phyloP scores from a whole-genome alignment of 208 protist genomes.

The Angomonas ambiguus region DNA sequence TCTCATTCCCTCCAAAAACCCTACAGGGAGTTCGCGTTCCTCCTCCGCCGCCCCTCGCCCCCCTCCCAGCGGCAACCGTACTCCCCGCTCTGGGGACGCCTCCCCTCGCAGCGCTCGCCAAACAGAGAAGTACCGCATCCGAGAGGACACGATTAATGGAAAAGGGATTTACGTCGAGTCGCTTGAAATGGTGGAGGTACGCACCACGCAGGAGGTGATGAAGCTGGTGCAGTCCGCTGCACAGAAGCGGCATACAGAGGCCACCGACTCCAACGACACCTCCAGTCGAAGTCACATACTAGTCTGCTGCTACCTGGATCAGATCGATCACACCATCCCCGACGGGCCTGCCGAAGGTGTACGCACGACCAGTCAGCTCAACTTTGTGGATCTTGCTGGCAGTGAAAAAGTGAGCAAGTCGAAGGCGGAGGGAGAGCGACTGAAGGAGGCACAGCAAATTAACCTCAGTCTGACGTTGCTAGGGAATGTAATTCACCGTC shows the following conservation, averaged over 20 bases:
- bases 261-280: constrained; percentile 53
- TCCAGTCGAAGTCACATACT: constrained; percentile 75
- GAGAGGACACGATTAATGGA: constrained; percentile 26
- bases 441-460: constrained; percentile 68
- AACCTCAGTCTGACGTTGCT: constrained; percentile 84
- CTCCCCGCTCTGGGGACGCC: neutral
- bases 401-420: constrained; percentile 66
- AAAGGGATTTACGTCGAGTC: constrained; percentile 38
- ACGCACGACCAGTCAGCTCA: constrained; percentile 31
- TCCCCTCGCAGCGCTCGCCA: neutral
- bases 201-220: constrained; percentile 27
- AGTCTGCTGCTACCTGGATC: constrained; percentile 36
- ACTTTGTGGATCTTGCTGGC: constrained; percentile 85
- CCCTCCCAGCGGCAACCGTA: neutral
- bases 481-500: constrained; percentile 72
- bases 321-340: constrained; percentile 22
- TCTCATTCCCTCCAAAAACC: constrained; percentile 20
- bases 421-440: constrained; percentile 34
- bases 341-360: constrained; percentile 12
- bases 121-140: constrained; percentile 29
- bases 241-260: constrained; percentile 18
- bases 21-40: neutral
- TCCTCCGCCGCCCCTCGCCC: neutral
- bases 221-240: constrained; percentile 26
- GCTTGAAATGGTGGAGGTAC: constrained; percentile 25